Conservation (phyloP, 768 basidiomycete genomes). For the Suillus subluteus region DNA sequence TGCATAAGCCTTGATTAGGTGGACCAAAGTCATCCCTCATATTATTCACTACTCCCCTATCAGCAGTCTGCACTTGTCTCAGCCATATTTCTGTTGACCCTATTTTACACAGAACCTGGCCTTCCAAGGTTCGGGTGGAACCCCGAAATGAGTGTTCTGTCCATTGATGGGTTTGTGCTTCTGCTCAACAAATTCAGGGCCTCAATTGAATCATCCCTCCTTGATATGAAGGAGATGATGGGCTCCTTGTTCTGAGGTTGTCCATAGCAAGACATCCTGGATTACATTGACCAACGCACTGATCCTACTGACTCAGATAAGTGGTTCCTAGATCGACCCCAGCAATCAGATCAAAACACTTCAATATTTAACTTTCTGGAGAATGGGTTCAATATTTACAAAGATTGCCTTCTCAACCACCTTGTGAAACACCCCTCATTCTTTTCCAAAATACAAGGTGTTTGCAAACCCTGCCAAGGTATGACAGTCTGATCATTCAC, state of each 20-base stretch:
- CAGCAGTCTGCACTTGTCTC: too few species aligned
- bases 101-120: background rate
- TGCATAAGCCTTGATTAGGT: too few species aligned
- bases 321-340: background rate
- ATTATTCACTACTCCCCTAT: too few species aligned
- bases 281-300: background rate
- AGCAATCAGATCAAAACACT: background rate
- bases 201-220: background rate
- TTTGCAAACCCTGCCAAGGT: background rate
- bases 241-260: background rate
- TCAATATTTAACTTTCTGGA: background rate
- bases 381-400: background rate
- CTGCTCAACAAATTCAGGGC: background rate
- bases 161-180: background rate
- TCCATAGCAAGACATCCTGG: background rate
- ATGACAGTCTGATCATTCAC: background rate
- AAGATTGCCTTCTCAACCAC: background rate
- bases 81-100: background rate
- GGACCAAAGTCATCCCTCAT: too few species aligned
- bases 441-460: background rate
- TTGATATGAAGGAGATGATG: background rate
- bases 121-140: background rate
- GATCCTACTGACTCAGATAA: background rate
- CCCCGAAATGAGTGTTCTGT: background rate
- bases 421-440: background rate